A percentile compares a stretch with the other conserved stretches of the same genome.
phyloP scores from a whole-genome alignment of 192 early-diverging fungal genomes.

The Linnemannia exigua region DNA sequence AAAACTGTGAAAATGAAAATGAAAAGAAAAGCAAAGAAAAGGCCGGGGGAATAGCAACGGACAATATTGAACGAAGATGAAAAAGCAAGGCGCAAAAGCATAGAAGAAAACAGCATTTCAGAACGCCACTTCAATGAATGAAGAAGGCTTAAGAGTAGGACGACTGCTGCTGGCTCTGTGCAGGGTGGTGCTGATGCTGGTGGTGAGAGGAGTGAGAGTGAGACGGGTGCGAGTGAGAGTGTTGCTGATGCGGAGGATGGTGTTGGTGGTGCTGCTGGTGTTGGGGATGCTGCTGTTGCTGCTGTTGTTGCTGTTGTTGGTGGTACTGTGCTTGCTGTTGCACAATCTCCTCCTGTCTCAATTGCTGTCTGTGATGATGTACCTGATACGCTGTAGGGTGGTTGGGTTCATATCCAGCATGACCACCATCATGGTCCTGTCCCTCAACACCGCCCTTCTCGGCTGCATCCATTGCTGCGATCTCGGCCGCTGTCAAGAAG shows the following conservation, averaged over 20 bases:
- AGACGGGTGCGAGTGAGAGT: neutral
- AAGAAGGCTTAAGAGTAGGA: neutral
- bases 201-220: neutral
- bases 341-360: conserved; percentile 42
- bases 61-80: neutral
- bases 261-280: conserved; percentile 16
- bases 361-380: conserved; percentile 43
- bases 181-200: conserved; percentile 16
- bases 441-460: conserved; percentile 7
- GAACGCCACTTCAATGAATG: neutral
- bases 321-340: conserved; percentile 21
- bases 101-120: neutral
- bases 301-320: conserved; percentile 14
- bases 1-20: neutral
- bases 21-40: neutral
- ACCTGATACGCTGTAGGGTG: conserved; percentile 28
- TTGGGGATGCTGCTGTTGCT: conserved; percentile 22
- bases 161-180: conserved; percentile 8
- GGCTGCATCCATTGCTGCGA: conserved; percentile 41
- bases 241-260: conserved; percentile 22
- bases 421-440: neutral
- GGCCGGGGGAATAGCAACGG: neutral
- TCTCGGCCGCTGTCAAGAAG: conserved; percentile 77
- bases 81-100: neutral
- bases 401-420: conserved; percentile 3